These are phyloP conservation scores for Phytophthora syringae DNA, from an alignment of 352 stramenopile genomes.

Conservation along the genomic window DNA sequence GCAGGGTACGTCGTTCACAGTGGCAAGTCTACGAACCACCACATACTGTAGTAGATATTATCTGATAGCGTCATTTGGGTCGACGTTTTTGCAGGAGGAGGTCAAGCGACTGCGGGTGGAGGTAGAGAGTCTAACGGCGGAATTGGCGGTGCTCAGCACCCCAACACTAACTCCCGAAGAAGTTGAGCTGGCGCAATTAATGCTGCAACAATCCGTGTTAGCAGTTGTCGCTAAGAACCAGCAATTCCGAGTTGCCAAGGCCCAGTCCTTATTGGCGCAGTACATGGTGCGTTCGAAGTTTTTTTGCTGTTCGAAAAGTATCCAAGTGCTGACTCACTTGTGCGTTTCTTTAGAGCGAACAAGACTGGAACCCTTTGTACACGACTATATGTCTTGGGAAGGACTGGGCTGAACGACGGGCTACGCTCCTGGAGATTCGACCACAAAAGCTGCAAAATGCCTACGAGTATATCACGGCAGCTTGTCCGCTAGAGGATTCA, in stretches of 20 bases:
- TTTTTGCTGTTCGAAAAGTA: neutral
- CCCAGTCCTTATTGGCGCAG: conserved; percentile 31
- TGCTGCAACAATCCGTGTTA: conserved; percentile 17
- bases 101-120: neutral
- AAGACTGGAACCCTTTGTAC: conserved; percentile 11
- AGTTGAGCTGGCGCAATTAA: neutral
- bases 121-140: neutral
- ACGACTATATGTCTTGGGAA: conserved; percentile 4
- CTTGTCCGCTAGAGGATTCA: conserved; percentile 1
- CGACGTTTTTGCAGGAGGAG: neutral
- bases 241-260: conserved; percentile 34
- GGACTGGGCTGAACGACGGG: conserved; percentile 11
- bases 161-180: conserved; percentile 2
- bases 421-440: conserved; percentile 7
- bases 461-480: conserved; percentile 17
- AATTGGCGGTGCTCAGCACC: neutral
- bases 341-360: no score
- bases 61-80: neutral
- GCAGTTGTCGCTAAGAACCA: conserved; percentile 22
- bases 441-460: conserved; percentile 9
- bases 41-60: no score
- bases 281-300: conserved; percentile 1
- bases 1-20: neutral
- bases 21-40: neutral
- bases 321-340: conserved; percentile 1